Evolutionary conservation across 2,329 filamentous ascomycete species (phyloP).

Genomic region (Epichloe aotearoae): DNA sequence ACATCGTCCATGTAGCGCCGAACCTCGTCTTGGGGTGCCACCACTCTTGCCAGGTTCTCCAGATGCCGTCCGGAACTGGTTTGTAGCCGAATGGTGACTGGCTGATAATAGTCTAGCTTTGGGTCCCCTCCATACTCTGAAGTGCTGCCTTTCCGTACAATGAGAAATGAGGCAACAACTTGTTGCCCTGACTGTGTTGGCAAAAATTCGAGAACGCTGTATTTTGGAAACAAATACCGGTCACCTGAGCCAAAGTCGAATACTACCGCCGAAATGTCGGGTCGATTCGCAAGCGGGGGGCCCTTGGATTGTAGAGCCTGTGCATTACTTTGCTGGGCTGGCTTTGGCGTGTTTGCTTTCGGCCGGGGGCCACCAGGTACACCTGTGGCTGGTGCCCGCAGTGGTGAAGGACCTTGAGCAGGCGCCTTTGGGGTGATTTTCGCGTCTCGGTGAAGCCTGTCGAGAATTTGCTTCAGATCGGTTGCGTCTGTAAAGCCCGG

Average conservation of each 20-base stretch:
- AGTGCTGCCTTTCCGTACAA: slow-evolving; percentile 59
- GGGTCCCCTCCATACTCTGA: slow-evolving; percentile 52
- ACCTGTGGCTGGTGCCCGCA: slow-evolving; percentile 17
- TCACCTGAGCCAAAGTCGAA: slow-evolving; percentile 64
- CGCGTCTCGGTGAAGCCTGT: slow-evolving; percentile 31
- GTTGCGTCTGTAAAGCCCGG: slow-evolving; percentile 38
- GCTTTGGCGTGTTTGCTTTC: slow-evolving; percentile 17
- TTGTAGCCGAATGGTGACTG: slow-evolving; percentile 50
- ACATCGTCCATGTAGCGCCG: slow-evolving; percentile 55
- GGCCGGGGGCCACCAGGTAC: slow-evolving; percentile 18
- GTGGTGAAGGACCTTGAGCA: slow-evolving; percentile 14
- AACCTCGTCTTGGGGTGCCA: slow-evolving; percentile 51
- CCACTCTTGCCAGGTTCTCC: slow-evolving; percentile 46
- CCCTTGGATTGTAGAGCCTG: slow-evolving; percentile 49
- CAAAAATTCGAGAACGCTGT: slow-evolving; percentile 60
- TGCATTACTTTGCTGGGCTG: slow-evolving; percentile 21
- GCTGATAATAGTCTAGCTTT: slow-evolving; percentile 60
- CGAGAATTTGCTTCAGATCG: slow-evolving; percentile 40
- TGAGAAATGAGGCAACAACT: slow-evolving; percentile 62
- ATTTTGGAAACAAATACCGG: slow-evolving; percentile 65
- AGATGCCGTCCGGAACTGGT: slow-evolving; percentile 41
- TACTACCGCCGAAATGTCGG: slow-evolving; percentile 52
- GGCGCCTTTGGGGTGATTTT: slow-evolving; percentile 21
- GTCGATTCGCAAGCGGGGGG: slow-evolving; percentile 39
- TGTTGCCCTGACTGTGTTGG: slow-evolving; percentile 36